Conservation (phyloP, 768 basidiomycete genomes). For the Calocera viscosa region DNA sequence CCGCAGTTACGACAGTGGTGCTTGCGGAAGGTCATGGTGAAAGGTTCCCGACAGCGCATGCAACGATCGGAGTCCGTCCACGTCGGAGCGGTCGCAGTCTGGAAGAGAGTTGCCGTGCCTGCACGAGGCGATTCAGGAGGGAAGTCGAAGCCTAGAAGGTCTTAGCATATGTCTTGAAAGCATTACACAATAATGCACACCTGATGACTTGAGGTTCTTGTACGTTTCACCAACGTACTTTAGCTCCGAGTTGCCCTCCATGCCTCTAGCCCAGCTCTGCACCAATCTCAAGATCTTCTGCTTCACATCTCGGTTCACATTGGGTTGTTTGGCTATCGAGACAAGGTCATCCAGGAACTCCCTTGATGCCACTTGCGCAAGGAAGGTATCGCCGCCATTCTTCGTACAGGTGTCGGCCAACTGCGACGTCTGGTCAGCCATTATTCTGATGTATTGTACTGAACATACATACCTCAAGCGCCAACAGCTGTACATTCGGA, state of each 20-base stretch:
- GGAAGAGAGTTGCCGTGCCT: slow-evolving; percentile 72
- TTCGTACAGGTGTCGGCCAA: slow-evolving; percentile 87
- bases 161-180: background rate
- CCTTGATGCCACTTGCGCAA: slow-evolving; percentile 68
- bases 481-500: slow-evolving; percentile 82
- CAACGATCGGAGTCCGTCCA: slow-evolving; percentile 97
- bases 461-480: slow-evolving; percentile 57
- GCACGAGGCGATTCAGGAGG: slow-evolving; percentile 63
- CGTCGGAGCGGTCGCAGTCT: slow-evolving; percentile 83
- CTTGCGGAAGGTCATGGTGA: slow-evolving; percentile 91
- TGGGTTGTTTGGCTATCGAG: slow-evolving; percentile 69
- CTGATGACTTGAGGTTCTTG: slow-evolving; percentile 59
- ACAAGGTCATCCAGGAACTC: slow-evolving; percentile 92
- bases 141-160: slow-evolving; percentile 56
- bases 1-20: slow-evolving; percentile 99
- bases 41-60: slow-evolving; percentile 78
- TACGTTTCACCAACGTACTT: slow-evolving; percentile 71
- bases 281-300: slow-evolving; percentile 59
- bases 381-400: slow-evolving; percentile 90
- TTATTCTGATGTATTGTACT: background rate
- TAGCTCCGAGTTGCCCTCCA: slow-evolving; percentile 65
- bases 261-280: slow-evolving; percentile 91
- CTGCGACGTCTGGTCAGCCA: slow-evolving; percentile 30
- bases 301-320: slow-evolving; percentile 71
- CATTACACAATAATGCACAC: slow-evolving; percentile 31